Percentiles rank a stretch among this genome's conserved stretches.
Evolutionary conservation across 768 basidiomycete genomes (phyloP).

Genomic region (Mycena crocata): DNA sequence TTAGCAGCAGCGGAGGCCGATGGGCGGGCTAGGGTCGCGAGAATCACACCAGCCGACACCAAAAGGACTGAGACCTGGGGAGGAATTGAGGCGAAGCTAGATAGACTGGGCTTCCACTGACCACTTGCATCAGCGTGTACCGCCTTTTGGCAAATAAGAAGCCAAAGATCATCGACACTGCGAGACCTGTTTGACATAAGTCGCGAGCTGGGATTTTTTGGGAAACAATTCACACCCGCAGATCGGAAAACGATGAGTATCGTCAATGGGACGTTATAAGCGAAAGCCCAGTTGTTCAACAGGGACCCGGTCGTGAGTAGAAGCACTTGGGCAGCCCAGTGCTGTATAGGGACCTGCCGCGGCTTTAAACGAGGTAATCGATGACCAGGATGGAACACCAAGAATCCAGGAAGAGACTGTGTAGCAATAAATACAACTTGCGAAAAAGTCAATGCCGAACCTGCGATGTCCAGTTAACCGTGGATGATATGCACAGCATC

Average conservation of each 20-base stretch:
- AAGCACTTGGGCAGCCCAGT: constrained; percentile 80
- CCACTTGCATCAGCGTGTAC: constrained; percentile 72
- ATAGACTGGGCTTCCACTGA: constrained; percentile 45
- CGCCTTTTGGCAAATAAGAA: constrained; percentile 66
- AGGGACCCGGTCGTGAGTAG: constrained; percentile 75
- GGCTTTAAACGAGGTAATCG: constrained; percentile 68
- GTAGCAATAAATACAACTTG: constrained; percentile 85
- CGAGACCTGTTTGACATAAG: constrained; percentile 61
- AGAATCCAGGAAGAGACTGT: constrained; percentile 73
- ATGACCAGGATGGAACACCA: constrained; percentile 51
- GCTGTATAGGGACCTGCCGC: constrained; percentile 71
- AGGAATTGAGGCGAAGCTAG: not conserved
- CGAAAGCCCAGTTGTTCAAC: constrained; percentile 86
- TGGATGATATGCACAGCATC: not conserved
- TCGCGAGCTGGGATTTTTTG: constrained; percentile 5
- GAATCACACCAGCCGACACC: constrained; percentile 76
- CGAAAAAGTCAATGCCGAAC: constrained; percentile 85
- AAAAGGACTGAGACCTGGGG: constrained; percentile 69
- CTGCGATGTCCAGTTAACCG: constrained; percentile 46
- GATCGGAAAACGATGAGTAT: constrained; percentile 89
- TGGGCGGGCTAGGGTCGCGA: constrained; percentile 78
- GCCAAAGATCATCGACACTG: constrained; percentile 82
- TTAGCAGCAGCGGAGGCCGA: constrained; percentile 41
- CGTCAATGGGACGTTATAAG: constrained; percentile 79
- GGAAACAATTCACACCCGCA: constrained; percentile 60